These are phyloP conservation scores for Mortierella sp. DNA, from an alignment of 371 early-diverging fungal species.

Conservation along the genomic window DNA sequence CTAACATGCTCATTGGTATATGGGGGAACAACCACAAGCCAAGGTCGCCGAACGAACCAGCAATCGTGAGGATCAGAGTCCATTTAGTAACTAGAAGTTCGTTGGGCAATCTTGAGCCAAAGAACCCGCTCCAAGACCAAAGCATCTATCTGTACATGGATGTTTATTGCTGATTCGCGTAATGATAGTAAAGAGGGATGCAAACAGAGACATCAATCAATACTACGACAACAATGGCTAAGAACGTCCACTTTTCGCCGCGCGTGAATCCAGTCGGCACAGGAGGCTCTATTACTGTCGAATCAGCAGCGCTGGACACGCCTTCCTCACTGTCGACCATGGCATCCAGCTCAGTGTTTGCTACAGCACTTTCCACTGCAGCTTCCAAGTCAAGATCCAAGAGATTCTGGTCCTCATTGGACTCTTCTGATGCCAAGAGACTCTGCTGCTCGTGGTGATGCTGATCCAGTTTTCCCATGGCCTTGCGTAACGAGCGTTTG, in stretches of 20 bases:
- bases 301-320: neutral
- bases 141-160: no score
- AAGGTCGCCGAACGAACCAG: no score
- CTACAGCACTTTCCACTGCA: neutral
- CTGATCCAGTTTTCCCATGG: conserved; percentile 38
- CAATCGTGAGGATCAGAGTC: no score
- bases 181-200: conserved; percentile 49
- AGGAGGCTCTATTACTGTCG: neutral
- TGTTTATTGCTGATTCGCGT: conserved; percentile 25
- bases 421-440: neutral
- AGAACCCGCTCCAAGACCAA: no score
- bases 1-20: no score
- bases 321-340: neutral
- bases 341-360: neutral
- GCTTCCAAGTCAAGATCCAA: neutral
- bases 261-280: conserved; percentile 41
- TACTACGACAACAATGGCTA: conserved; percentile 19
- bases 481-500: conserved; percentile 53
- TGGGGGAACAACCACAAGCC: no score
- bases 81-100: no score
- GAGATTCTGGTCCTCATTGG: conserved; percentile 1
- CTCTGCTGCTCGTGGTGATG: conserved; percentile 13
- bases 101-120: no score
- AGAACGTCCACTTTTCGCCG: conserved; percentile 41
- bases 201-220: conserved; percentile 38